Evolutionary conservation across 192 early-diverging fungal genomes (phyloP).

Genomic region (Coemansia sp.): DNA sequence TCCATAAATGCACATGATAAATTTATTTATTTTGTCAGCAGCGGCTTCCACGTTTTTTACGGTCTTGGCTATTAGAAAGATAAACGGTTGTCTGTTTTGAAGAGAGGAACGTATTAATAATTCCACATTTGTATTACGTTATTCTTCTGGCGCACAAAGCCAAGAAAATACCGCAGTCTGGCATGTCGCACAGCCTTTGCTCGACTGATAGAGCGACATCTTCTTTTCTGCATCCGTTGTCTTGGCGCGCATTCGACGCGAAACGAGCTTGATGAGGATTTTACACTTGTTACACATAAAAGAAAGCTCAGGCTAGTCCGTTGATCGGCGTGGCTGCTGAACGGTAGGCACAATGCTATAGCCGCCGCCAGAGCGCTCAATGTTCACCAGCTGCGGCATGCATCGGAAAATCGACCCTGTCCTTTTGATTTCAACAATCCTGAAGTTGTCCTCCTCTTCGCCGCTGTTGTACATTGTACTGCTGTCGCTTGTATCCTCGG

Average conservation of each 20-base stretch:
- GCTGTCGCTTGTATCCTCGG: slow-evolving; percentile 5
- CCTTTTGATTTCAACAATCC: slow-evolving; percentile 5
- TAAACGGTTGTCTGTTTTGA: no score
- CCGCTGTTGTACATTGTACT: slow-evolving; percentile 10
- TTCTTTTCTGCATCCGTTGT: background rate
- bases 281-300: background rate
- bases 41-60: background rate
- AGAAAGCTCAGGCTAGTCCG: background rate
- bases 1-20: slow-evolving; percentile 1
- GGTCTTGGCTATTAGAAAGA: no score
- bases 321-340: background rate
- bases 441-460: slow-evolving; percentile 2
- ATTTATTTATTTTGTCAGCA: background rate
- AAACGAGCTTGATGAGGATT: no score
- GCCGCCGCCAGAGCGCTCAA: slow-evolving; percentile 11
- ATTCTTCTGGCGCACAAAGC: no score
- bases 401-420: background rate
- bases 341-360: slow-evolving; percentile 19
- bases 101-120: no score
- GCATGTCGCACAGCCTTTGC: no score
- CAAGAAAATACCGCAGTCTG: no score
- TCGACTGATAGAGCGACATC: no score
- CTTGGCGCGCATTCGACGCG: background rate
- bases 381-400: slow-evolving; percentile 41
- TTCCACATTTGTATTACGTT: no score